These are phyloP conservation scores for Xenosphaeropsis pyriputrescens DNA, from an alignment of 2,329 filamentous ascomycete genomes.

Conservation along the genomic window DNA sequence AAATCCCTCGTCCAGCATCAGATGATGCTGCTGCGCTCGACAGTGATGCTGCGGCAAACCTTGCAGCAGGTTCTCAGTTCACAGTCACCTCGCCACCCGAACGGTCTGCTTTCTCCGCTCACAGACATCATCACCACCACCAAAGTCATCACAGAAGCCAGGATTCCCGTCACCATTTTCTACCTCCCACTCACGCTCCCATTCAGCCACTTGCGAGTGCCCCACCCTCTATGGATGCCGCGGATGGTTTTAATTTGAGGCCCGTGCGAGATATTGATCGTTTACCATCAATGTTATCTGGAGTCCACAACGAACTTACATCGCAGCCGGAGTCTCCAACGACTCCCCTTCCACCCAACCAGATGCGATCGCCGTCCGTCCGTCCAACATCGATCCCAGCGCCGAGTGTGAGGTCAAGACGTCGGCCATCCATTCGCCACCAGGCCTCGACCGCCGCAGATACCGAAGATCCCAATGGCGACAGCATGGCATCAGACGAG, in stretches of 20 bases:
- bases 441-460: constrained; percentile 79
- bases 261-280: constrained; percentile 73
- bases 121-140: constrained; percentile 34
- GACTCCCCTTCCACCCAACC: constrained; percentile 60
- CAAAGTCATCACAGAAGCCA: constrained; percentile 34
- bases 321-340: constrained; percentile 92
- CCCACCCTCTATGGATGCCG: constrained; percentile 50
- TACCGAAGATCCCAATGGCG: constrained; percentile 71
- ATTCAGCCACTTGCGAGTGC: constrained; percentile 55
- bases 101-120: constrained; percentile 46
- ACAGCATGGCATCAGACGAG: constrained; percentile 69
- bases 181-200: constrained; percentile 32
- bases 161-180: constrained; percentile 33
- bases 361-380: constrained; percentile 39
- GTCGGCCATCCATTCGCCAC: constrained; percentile 77
- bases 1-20: constrained; percentile 42
- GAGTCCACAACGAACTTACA: constrained; percentile 50
- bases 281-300: constrained; percentile 66
- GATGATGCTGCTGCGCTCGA: constrained; percentile 34
- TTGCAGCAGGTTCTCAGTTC: constrained; percentile 23
- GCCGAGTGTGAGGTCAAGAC: constrained; percentile 38
- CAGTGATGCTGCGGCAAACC: constrained; percentile 40
- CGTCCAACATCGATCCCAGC: constrained; percentile 37
- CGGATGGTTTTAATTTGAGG: constrained; percentile 59
- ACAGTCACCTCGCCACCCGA: constrained; percentile 59